A percentile compares a stretch with the other conserved stretches of the same genome.
Conservation (phyloP, 1,284 basidiomycete species). For the Rhodotorula sp. region DNA sequence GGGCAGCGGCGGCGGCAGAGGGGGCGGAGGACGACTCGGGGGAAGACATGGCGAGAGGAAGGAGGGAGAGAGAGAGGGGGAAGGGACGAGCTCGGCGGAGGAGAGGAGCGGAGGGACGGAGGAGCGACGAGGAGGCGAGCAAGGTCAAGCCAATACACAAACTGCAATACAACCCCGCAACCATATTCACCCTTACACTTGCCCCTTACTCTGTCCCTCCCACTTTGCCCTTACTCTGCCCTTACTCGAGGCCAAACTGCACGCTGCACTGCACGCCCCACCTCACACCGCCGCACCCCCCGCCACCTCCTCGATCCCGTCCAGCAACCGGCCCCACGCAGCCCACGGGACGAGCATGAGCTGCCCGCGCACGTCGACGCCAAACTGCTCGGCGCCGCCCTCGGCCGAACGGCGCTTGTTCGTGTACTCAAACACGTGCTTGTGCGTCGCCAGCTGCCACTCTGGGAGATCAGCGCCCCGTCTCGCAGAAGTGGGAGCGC, state of each 20-base stretch:
- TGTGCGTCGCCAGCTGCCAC: slow-evolving; percentile 63
- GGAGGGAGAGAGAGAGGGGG: neutral
- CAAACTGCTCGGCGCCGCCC: slow-evolving; percentile 62
- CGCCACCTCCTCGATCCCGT: slow-evolving; percentile 53
- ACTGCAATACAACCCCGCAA: neutral
- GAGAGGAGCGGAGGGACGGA: neutral
- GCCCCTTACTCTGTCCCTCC: no score
- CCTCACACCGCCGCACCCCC: neutral
- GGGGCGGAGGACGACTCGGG: neutral
- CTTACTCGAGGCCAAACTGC: no score
- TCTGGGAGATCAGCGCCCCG: neutral
- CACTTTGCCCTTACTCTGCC: neutral
- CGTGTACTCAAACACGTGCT: slow-evolving; percentile 67
- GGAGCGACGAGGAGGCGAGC: no score
- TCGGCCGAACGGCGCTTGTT: slow-evolving; percentile 66
- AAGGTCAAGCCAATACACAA: neutral
- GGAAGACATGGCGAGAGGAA: neutral
- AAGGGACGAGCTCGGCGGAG: neutral
- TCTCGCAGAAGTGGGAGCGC: neutral
- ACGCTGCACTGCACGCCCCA: no score
- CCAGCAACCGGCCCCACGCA: slow-evolving; percentile 50
- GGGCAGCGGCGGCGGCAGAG: neutral
- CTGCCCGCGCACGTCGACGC: slow-evolving; percentile 73
- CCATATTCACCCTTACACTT: neutral
- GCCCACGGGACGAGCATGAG: slow-evolving; percentile 65